A percentile compares a stretch with the other conserved stretches of the same genome.
Evolutionary conservation across 108 stramenopile genomes (phyloP).

Genomic region (Conticribra weissflogii): DNA sequence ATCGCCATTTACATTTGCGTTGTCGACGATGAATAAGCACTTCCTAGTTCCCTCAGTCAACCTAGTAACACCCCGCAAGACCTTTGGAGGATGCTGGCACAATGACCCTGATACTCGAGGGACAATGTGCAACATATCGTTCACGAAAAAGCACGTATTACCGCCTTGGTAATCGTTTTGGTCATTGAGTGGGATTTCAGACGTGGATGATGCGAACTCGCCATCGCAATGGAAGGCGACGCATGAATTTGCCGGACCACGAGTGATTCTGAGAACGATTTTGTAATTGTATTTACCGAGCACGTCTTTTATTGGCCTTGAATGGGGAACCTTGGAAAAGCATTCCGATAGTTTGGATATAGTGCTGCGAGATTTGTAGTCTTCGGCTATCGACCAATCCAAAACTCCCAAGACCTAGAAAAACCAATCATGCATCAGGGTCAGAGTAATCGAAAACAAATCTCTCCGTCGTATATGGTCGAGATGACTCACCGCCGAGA

Average conservation of each 20-base stretch:
- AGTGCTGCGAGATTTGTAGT: conserved; percentile 2
- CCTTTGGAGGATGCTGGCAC: conserved; percentile 30
- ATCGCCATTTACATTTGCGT: conserved; percentile 13
- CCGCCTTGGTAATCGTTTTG: conserved; percentile 47
- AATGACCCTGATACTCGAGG: conserved; percentile 41
- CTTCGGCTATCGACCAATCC: conserved; percentile 13
- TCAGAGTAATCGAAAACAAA: conserved; percentile 3
- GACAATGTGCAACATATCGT: conserved; percentile 27
- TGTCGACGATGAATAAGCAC: conserved; percentile 30
- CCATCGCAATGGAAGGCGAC: conserved; percentile 55
- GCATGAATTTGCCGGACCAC: conserved; percentile 41
- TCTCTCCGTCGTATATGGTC: neutral
- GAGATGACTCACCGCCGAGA: conserved; percentile 6
- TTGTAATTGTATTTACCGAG: conserved; percentile 2
- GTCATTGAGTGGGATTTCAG: conserved; percentile 45
- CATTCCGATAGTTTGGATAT: neutral
- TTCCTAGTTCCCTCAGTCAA: conserved; percentile 22
- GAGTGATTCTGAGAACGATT: conserved; percentile 40
- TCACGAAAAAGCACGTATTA: conserved; percentile 40
- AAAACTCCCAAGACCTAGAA: conserved; percentile 7
- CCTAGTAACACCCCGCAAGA: conserved; percentile 48
- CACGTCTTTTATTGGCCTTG: no score
- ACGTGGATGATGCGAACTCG: conserved; percentile 27
- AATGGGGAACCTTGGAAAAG: neutral
- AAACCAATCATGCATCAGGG: no score